Evolutionary conservation across 176 grass and related monocot species (phyloP).

Genomic region (Oryza longistaminata): DNA sequence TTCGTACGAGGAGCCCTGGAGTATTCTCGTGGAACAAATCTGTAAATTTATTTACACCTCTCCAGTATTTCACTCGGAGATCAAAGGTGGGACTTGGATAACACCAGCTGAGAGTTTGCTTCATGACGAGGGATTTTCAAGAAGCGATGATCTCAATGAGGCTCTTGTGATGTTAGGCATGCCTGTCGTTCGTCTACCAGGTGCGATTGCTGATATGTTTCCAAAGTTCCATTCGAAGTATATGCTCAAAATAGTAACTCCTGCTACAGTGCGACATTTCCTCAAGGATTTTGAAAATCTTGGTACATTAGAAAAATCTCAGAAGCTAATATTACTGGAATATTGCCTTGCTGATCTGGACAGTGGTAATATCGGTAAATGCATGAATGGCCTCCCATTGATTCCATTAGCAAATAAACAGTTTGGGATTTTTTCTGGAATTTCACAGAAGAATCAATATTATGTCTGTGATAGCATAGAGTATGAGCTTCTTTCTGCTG

Average conservation of each 20-base stretch:
- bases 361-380: conserved; percentile 58
- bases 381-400: conserved; percentile 72
- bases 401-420: conserved; percentile 85
- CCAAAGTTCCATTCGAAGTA: conserved; percentile 55
- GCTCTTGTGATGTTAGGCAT: conserved; percentile 69
- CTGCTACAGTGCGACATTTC: conserved; percentile 64
- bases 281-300: conserved; percentile 58
- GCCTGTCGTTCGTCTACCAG: conserved; percentile 63
- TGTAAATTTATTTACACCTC: conserved; percentile 69
- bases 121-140: conserved; percentile 73
- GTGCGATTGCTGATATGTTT: conserved; percentile 65
- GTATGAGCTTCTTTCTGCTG: conserved; percentile 69
- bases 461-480: conserved; percentile 77
- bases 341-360: conserved; percentile 82
- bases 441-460: conserved; percentile 49
- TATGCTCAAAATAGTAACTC: conserved; percentile 58
- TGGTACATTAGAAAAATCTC: conserved; percentile 55
- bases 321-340: conserved; percentile 76
- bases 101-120: conserved; percentile 68
- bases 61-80: conserved; percentile 73
- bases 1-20: conserved; percentile 86
- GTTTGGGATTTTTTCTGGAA: conserved; percentile 68
- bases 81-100: conserved; percentile 77
- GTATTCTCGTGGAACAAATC: conserved; percentile 80
- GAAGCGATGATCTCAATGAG: conserved; percentile 69